phyloP scores from a whole-genome alignment of 2,329 filamentous ascomycete species.

The Curvularia spicifera region DNA sequence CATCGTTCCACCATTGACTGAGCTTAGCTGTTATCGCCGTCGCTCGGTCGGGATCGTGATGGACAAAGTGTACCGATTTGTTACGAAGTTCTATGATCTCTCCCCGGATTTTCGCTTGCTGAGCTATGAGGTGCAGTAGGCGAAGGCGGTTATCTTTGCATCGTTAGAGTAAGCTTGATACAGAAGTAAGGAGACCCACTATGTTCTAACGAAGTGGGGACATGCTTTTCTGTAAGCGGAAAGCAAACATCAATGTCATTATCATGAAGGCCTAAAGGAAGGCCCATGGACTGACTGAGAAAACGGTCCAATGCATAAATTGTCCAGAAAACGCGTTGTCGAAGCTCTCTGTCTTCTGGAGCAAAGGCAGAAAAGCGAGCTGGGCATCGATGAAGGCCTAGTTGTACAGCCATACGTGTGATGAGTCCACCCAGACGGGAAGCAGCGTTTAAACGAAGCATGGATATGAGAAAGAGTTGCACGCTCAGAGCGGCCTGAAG shows the following conservation, averaged over 20 bases:
- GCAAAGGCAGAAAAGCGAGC: constrained; percentile 60
- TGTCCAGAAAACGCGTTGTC: constrained; percentile 64
- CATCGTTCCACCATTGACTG: constrained; percentile 61
- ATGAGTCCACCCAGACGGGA: constrained; percentile 63
- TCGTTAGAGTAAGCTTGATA: neutral
- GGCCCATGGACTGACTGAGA: constrained; percentile 62
- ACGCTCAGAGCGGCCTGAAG: constrained; percentile 60
- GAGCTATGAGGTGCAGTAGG: constrained; percentile 48
- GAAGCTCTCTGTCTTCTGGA: constrained; percentile 54
- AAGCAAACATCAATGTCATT: constrained; percentile 66
- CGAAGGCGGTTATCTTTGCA: constrained; percentile 20
- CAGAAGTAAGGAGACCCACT: constrained; percentile 12
- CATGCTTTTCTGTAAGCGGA: constrained; percentile 57
- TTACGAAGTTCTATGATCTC: constrained; percentile 61
- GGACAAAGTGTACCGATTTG: constrained; percentile 57
- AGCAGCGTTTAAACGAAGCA: constrained; percentile 63
- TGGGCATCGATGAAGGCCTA: constrained; percentile 66
- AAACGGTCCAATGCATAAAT: constrained; percentile 63
- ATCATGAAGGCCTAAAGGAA: constrained; percentile 62
- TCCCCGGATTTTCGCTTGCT: constrained; percentile 58
- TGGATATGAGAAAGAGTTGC: constrained; percentile 63
- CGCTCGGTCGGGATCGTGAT: constrained; percentile 53
- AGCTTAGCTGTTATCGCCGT: constrained; percentile 58
- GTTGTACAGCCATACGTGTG: constrained; percentile 62
- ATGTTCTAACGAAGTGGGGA: constrained; percentile 14